Percentiles rank a stretch among this genome's conserved stretches.
These are phyloP conservation scores for Starmerella tilneyi DNA, from an alignment of 805 yeast genomes.

Conservation along the genomic window DNA sequence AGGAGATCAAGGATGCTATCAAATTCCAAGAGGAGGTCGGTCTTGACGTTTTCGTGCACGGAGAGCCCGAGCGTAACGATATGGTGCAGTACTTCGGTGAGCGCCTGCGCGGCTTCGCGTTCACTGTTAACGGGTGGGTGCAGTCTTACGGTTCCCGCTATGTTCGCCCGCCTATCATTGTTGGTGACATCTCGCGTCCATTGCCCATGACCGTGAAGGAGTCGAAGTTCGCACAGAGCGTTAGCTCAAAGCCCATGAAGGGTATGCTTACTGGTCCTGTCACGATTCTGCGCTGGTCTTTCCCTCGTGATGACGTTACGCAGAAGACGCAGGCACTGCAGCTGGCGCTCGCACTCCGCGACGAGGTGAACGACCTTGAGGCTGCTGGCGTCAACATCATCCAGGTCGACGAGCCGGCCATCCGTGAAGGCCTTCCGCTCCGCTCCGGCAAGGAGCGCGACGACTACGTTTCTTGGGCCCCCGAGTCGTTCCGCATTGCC, in stretches of 20 bases:
- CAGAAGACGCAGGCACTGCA: constrained; percentile 91
- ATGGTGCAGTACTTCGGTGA: constrained; percentile 99
- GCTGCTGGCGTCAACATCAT: constrained; percentile 95
- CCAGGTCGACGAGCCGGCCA: constrained; percentile 99
- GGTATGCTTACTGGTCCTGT: constrained; percentile 99
- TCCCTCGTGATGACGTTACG: constrained; percentile 98
- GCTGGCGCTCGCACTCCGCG: constrained; percentile 95
- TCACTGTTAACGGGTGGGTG: constrained; percentile 99
- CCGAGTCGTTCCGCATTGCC: constrained; percentile 98
- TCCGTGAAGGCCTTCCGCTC: constrained; percentile 99
- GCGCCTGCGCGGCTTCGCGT: constrained; percentile 94
- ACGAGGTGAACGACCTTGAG: constrained; percentile 96
- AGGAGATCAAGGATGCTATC: constrained; percentile 91
- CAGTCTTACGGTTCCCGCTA: constrained; percentile 99
- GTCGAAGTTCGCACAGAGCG: constrained; percentile 96
- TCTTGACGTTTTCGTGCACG: constrained; percentile 96
- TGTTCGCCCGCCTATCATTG: constrained; percentile 98
- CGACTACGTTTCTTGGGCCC: constrained; percentile 97
- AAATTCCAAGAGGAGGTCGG: constrained; percentile 99
- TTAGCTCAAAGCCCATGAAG: constrained; percentile 92
- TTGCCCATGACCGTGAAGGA: constrained; percentile 97
- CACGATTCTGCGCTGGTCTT: constrained; percentile 99
- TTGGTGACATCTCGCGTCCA: constrained; percentile 99
- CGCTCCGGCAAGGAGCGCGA: constrained; percentile 96
- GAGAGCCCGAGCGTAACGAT: constrained; percentile 99